phyloP scores from a whole-genome alignment of 345 rosid species.

The Pelargonium nanum region DNA sequence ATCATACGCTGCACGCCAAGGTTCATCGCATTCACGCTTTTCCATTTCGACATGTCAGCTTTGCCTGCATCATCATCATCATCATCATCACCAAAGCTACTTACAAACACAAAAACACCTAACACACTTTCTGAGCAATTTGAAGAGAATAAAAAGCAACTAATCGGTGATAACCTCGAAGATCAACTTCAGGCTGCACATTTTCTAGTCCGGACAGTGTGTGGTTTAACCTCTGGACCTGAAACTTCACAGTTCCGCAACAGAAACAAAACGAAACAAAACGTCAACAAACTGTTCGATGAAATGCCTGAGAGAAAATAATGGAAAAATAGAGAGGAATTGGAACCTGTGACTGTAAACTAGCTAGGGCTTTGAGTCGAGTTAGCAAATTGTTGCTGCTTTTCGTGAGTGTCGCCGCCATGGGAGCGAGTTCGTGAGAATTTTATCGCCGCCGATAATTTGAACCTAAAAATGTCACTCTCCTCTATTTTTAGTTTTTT shows the following conservation, averaged over 20 bases:
- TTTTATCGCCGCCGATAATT: neutral
- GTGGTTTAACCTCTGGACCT: constrained; percentile 29
- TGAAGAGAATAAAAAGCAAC: neutral
- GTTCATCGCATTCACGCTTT: constrained; percentile 32
- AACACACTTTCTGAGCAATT: neutral
- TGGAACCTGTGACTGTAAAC: constrained; percentile 31
- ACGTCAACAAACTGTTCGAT: constrained; percentile 7
- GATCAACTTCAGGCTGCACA: constrained; percentile 11
- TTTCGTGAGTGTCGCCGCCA: constrained; percentile 27
- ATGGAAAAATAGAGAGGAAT: neutral
- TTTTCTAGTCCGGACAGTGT: constrained; percentile 20
- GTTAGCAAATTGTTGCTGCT: constrained; percentile 18
- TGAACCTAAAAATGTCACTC: no score
- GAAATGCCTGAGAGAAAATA: neutral
- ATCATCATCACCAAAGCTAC: neutral
- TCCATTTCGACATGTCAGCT: constrained; percentile 55
- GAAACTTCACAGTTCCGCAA: no score
- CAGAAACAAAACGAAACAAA: constrained; percentile 2
- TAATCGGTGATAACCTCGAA: constrained; percentile 15
- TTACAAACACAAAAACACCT: neutral
- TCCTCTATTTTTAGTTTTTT: no score
- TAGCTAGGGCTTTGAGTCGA: constrained; percentile 29
- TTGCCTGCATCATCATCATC: constrained; percentile 13
- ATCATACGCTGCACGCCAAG: constrained; percentile 32
- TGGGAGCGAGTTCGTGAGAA: constrained; percentile 8